A percentile compares a stretch with the other conserved stretches of the same genome.
Conservation (phyloP, 2,329 filamentous ascomycete species). For the Chrysoporthe cubensis region DNA sequence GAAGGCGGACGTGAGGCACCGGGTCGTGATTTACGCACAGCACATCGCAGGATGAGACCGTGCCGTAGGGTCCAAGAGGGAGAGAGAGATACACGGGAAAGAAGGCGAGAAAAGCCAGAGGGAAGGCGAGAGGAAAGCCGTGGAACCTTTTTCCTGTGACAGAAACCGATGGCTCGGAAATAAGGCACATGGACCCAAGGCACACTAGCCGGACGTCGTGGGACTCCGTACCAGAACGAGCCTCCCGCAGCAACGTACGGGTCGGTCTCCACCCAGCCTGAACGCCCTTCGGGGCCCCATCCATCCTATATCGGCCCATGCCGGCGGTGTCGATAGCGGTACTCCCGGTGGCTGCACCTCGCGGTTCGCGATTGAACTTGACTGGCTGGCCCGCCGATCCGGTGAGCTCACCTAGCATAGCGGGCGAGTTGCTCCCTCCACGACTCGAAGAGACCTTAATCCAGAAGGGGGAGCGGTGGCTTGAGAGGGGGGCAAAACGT, state of each 20-base stretch:
- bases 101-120: not conserved
- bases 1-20: not conserved
- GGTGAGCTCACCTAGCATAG: too few species aligned
- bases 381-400: too few species aligned
- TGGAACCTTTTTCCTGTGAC: not conserved
- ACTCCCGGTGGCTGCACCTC: not conserved
- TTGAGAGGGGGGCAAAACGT: not conserved
- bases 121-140: not conserved
- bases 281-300: not conserved
- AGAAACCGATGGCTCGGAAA: not conserved
- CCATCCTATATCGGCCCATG: not conserved
- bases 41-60: not conserved
- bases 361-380: not conserved
- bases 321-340: slow-evolving; percentile 1
- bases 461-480: not conserved
- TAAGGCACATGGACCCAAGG: not conserved
- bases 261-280: not conserved
- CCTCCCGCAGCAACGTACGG: not conserved
- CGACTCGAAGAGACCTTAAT: not conserved
- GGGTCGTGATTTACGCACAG: not conserved
- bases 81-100: not conserved
- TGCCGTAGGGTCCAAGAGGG: not conserved
- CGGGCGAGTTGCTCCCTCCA: too few species aligned
- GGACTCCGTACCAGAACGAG: not conserved
- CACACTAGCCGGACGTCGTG: not conserved